Percentiles rank a stretch among this genome's conserved stretches.
Evolutionary conservation across 768 basidiomycete genomes (phyloP).

Genomic region (Lanmaoa pseudosensibilis): DNA sequence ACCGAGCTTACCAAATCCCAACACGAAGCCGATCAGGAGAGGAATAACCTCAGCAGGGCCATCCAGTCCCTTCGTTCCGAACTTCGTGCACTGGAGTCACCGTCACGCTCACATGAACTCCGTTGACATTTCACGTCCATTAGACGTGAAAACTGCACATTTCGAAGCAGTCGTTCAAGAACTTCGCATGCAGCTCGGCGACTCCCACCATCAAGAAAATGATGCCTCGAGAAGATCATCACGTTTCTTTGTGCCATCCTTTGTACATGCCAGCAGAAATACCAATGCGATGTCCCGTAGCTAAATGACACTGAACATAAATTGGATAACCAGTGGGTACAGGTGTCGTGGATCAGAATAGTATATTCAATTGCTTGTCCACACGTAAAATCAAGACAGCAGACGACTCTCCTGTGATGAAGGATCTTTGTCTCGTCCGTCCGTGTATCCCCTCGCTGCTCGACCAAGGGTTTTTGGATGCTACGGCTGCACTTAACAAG

Average conservation of each 20-base stretch:
- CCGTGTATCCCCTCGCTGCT: too few relatives aligned
- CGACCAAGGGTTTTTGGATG: too few relatives aligned
- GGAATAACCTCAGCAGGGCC: not conserved
- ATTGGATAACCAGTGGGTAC: not conserved
- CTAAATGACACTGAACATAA: not conserved
- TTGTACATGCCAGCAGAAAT: not conserved
- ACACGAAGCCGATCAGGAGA: not conserved
- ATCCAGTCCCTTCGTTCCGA: conserved; percentile 6
- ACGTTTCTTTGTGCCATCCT: not conserved
- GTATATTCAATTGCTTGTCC: too few relatives aligned
- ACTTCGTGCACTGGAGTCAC: not conserved
- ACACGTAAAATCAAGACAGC: too few relatives aligned
- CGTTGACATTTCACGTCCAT: not conserved
- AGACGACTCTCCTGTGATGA: too few relatives aligned
- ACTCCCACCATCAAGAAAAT: not conserved
- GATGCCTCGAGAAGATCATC: not conserved
- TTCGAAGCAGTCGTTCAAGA: not conserved
- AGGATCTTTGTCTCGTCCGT: too few relatives aligned
- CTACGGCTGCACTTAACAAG: too few relatives aligned
- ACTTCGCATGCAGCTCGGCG: not conserved
- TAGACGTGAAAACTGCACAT: not conserved
- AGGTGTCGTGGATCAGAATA: too few relatives aligned
- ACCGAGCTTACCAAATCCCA: not conserved
- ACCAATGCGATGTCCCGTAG: not conserved
- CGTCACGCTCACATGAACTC: not conserved